Percentiles rank a stretch among this genome's conserved stretches.
Evolutionary conservation across 148 eudicot genomes (phyloP).

Genomic region (Cornus kousa): DNA sequence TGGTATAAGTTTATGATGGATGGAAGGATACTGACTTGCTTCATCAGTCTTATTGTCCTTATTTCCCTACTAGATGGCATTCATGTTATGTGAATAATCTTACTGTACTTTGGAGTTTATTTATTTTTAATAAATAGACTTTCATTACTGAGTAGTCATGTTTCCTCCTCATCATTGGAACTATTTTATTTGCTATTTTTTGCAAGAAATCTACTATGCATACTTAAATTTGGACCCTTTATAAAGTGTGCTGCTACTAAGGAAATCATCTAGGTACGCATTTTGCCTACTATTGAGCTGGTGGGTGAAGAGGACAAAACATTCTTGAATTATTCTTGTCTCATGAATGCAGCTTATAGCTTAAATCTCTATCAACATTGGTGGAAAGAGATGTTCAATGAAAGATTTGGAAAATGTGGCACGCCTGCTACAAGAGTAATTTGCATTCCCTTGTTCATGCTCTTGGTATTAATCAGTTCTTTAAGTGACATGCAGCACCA

Average conservation of each 20-base stretch:
- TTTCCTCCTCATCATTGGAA: neutral
- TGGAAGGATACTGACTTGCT: too few species aligned
- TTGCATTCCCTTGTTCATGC: constrained; percentile 88
- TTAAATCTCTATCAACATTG: constrained; percentile 55
- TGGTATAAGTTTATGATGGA: too few species aligned
- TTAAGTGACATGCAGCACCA: constrained; percentile 99
- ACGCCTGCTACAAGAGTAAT: constrained; percentile 89
- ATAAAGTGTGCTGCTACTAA: constrained; percentile 5
- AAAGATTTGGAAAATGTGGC: constrained; percentile 79
- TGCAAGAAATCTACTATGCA: neutral
- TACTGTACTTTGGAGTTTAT: too few species aligned
- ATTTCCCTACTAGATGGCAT: too few species aligned
- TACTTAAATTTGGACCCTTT: neutral
- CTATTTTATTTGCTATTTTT: too few species aligned
- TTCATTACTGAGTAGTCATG: too few species aligned
- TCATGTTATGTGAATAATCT: too few species aligned
- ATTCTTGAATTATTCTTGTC: constrained; percentile 59
- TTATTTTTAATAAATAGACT: too few species aligned
- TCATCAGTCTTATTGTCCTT: too few species aligned
- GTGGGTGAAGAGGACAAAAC: constrained; percentile 43
- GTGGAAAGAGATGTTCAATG: constrained; percentile 77
- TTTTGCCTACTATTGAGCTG: constrained; percentile 18
- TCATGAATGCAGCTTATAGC: constrained; percentile 82
- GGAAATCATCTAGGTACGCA: constrained; percentile 16
- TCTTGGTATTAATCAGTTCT: constrained; percentile 91